A percentile compares a stretch with the other conserved stretches of the same genome.
Conservation (phyloP, 441 rosid species). For the Lepidium campestre region DNA sequence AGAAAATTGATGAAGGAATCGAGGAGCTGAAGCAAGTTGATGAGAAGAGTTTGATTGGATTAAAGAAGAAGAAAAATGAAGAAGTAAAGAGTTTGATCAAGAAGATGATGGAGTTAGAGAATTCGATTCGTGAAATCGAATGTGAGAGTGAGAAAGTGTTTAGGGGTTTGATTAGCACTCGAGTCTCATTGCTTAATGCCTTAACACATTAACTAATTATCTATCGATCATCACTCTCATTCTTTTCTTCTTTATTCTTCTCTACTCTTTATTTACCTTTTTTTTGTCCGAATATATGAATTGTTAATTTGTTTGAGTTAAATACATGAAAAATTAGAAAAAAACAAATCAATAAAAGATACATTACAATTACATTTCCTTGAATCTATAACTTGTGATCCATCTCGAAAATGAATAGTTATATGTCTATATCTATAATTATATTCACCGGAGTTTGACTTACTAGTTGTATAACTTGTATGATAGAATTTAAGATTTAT, state of each 20-base stretch:
- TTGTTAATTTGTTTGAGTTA: conserved; percentile 17
- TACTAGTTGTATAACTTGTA: too few species aligned
- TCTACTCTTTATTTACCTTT: neutral
- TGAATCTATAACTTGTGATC: neutral
- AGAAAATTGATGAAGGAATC: conserved; percentile 33
- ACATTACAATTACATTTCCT: conserved; percentile 7
- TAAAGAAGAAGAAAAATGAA: conserved; percentile 54
- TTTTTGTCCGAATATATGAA: conserved; percentile 14
- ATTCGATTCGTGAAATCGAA: conserved; percentile 42
- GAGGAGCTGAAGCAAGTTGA: conserved; percentile 45
- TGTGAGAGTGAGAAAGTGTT: conserved; percentile 30
- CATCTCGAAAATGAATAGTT: too few species aligned
- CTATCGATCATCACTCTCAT: neutral
- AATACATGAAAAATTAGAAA: conserved; percentile 6
- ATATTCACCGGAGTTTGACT: too few species aligned
- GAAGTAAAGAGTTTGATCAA: conserved; percentile 44
- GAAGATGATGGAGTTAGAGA: conserved; percentile 56
- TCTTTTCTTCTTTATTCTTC: neutral
- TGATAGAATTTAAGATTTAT: too few species aligned
- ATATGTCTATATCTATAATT: too few species aligned
- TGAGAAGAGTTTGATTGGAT: conserved; percentile 40
- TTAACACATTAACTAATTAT: conserved; percentile 16
- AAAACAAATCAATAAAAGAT: neutral
- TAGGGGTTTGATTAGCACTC: conserved; percentile 33
- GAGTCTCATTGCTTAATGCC: conserved; percentile 32